Percentiles rank a stretch among this genome's conserved stretches.
Evolutionary conservation across 441 rosid species (phyloP).

Genomic region (California macrophylla): DNA sequence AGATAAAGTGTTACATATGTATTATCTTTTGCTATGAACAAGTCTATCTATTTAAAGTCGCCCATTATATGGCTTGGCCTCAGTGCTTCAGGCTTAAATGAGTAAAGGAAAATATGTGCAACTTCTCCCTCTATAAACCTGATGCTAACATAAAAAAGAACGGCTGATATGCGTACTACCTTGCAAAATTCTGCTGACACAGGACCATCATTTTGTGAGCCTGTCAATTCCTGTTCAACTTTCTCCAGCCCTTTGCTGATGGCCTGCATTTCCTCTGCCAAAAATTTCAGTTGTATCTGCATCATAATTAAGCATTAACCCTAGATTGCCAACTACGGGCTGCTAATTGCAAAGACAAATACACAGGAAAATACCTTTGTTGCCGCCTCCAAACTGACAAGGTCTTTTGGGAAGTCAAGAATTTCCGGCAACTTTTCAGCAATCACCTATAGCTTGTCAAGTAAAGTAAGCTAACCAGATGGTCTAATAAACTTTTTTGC

Average conservation of each 20-base stretch:
- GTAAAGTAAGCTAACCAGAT: constrained; percentile 7
- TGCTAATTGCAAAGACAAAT: not conserved
- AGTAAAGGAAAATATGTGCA: not conserved
- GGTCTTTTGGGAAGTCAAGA: constrained; percentile 65
- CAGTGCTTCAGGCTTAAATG: too few relatives aligned
- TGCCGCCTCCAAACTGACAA: constrained; percentile 60
- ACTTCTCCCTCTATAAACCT: too few relatives aligned
- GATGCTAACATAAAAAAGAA: not conserved
- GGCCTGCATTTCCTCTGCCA: constrained; percentile 97
- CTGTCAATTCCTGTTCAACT: constrained; percentile 70
- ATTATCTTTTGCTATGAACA: too few relatives aligned
- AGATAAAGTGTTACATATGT: too few relatives aligned
- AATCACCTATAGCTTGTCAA: constrained; percentile 52
- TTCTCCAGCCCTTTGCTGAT: constrained; percentile 88
- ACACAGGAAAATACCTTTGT: constrained; percentile 47
- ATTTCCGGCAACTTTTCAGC: constrained; percentile 81
- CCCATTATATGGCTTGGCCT: too few relatives aligned
- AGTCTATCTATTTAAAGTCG: too few relatives aligned
- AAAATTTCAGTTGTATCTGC: constrained; percentile 82
- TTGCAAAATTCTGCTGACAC: constrained; percentile 55
- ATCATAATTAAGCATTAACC: constrained; percentile 13
- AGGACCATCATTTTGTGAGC: constrained; percentile 78
- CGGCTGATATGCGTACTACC: constrained; percentile 31
- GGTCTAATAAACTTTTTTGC: not conserved
- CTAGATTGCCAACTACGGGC: constrained; percentile 8